phyloP scores from a whole-genome alignment of 257 asterid species.

The Lavandula angustifolia region DNA sequence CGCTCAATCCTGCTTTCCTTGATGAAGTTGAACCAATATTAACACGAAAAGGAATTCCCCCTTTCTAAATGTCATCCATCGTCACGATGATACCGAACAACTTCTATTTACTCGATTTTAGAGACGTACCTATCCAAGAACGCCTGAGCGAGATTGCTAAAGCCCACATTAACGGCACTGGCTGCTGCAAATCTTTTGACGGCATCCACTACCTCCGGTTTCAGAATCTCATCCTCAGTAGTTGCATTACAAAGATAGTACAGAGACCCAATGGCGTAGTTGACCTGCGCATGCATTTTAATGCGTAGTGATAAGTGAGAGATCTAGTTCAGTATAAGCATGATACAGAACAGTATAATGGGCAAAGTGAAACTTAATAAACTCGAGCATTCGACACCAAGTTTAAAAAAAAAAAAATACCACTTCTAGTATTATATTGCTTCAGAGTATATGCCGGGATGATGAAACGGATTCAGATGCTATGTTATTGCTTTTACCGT shows the following conservation, averaged over 20 bases:
- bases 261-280: conserved; percentile 69
- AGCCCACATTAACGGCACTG: conserved; percentile 53
- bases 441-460: conserved; percentile 16
- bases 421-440: not conserved
- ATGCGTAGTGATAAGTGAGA: not conserved
- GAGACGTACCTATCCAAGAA: conserved; percentile 62
- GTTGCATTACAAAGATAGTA: conserved; percentile 70
- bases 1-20: not conserved
- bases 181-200: conserved; percentile 71
- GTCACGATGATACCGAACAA: not conserved
- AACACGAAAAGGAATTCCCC: not conserved
- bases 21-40: not conserved
- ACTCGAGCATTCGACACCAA: not conserved
- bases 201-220: conserved; percentile 75
- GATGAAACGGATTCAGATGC: conserved; percentile 5
- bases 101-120: conserved; percentile 26
- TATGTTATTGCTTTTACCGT: conserved; percentile 52
- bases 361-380: not conserved
- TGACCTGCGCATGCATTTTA: conserved; percentile 48
- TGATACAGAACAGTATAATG: too few species aligned
- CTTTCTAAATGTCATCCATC: not conserved
- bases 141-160: conserved; percentile 79
- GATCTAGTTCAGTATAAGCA: not conserved
- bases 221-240: conserved; percentile 62
- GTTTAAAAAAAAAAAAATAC: not conserved